Conservation (phyloP, 1,139 yeast species). For the Yamadazyma sp. region DNA sequence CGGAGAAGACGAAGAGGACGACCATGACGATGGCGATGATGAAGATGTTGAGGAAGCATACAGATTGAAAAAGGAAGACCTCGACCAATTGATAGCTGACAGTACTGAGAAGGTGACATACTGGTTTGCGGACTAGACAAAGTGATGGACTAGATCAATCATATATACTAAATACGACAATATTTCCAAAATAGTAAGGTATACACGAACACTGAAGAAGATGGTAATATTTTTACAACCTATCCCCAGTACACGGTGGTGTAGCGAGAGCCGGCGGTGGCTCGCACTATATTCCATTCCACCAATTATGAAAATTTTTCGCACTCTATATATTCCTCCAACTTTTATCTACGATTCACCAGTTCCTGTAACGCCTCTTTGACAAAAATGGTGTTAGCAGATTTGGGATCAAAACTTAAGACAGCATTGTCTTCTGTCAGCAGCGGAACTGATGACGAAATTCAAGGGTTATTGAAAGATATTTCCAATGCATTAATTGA, state of each 20-base stretch:
- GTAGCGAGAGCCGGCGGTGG: neutral
- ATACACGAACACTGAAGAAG: no score
- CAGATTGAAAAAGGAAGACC: constrained; percentile 9
- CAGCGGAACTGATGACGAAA: constrained; percentile 41
- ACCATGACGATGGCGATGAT: constrained; percentile 16
- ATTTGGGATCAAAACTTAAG: constrained; percentile 83
- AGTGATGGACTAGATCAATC: neutral
- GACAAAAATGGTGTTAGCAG: constrained; percentile 84
- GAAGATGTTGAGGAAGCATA: constrained; percentile 8
- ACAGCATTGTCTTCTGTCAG: constrained; percentile 67
- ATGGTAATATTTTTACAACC: no score
- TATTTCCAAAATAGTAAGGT: no score
- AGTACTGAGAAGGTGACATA: constrained; percentile 7
- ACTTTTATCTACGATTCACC: neutral
- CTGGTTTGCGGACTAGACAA: constrained; percentile 10
- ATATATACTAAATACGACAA: no score
- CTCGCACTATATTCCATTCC: neutral
- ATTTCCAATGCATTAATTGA: constrained; percentile 88
- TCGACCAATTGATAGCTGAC: constrained; percentile 8
- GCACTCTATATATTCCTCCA: constrained; percentile 1
- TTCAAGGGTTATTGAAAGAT: constrained; percentile 68
- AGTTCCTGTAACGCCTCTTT: constrained; percentile 2
- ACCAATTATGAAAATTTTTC: constrained; percentile 2
- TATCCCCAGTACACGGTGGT: no score
- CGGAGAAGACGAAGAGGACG: constrained; percentile 16